Evolutionary conservation across 352 stramenopile genomes (phyloP).

Genomic region (Globisporangium viniferum): DNA sequence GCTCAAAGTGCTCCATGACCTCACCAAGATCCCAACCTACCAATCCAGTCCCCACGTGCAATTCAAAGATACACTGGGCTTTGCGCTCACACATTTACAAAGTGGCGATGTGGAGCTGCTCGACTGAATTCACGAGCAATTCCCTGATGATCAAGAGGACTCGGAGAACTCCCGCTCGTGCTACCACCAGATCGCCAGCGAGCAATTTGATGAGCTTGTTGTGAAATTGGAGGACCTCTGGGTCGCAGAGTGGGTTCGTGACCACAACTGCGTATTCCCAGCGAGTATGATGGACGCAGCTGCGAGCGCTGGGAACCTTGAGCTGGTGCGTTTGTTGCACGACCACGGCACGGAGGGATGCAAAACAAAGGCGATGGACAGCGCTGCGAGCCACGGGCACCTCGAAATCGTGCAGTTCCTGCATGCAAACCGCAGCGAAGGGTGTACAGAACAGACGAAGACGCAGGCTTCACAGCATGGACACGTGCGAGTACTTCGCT

Average conservation of each 20-base stretch:
- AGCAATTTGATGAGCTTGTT: neutral
- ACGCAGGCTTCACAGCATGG: neutral
- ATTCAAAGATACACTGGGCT: neutral
- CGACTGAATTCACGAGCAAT: neutral
- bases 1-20: neutral
- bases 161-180: neutral
- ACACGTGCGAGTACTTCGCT: neutral
- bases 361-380: neutral
- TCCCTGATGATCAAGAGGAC: neutral
- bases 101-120: neutral
- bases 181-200: neutral
- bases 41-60: neutral
- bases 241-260: neutral
- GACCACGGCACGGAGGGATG: neutral
- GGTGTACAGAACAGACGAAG: neutral
- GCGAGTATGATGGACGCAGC: neutral
- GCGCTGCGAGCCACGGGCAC: neutral
- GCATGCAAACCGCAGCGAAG: neutral
- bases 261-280: neutral
- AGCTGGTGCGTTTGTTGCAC: neutral
- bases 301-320: neutral
- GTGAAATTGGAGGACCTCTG: neutral
- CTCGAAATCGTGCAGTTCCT: neutral
- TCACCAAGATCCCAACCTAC: neutral
- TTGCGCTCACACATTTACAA: neutral